A percentile compares a stretch with the other conserved stretches of the same genome.
Evolutionary conservation across 768 basidiomycete genomes (phyloP).

Genomic region (Tricholomella constricta): DNA sequence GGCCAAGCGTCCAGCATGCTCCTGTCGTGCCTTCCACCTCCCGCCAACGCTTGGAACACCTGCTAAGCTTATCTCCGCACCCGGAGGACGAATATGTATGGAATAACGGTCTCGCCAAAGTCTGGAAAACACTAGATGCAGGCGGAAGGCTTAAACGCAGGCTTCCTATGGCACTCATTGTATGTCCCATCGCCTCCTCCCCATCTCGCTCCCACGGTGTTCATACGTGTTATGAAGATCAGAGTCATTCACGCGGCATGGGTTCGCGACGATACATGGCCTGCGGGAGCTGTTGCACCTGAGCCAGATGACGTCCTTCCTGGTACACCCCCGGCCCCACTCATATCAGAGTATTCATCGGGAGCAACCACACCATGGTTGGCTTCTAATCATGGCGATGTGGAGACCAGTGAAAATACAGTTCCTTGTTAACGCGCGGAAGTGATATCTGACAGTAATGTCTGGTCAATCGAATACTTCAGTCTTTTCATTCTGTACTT

Average conservation of each 20-base stretch:
- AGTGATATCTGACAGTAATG: conserved; percentile 5
- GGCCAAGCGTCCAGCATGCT: conserved; percentile 15
- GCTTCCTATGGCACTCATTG: conserved; percentile 66
- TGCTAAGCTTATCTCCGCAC: conserved; percentile 49
- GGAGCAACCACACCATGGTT: conserved; percentile 29
- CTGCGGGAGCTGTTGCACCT: conserved; percentile 57
- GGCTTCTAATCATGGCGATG: conserved; percentile 17
- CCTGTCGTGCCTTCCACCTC: conserved; percentile 34
- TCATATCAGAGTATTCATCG: conserved; percentile 21
- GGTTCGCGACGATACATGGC: conserved; percentile 80
- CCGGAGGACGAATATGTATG: conserved; percentile 54
- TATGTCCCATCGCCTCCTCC: conserved; percentile 37
- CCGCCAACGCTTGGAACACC: conserved; percentile 49
- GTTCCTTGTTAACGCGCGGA: not conserved
- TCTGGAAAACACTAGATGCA: conserved; percentile 62
- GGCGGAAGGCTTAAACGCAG: conserved; percentile 60
- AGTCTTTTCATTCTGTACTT: no score
- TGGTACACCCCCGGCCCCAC: conserved; percentile 16
- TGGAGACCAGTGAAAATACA: not conserved
- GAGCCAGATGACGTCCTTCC: conserved; percentile 58
- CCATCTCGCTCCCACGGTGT: conserved; percentile 7
- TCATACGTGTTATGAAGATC: conserved; percentile 47
- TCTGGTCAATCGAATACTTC: not conserved
- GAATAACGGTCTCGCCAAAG: conserved; percentile 55
- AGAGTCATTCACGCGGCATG: conserved; percentile 75